Conservation (phyloP, 78 protist species). For the Dictyostelium brefeldianum region DNA sequence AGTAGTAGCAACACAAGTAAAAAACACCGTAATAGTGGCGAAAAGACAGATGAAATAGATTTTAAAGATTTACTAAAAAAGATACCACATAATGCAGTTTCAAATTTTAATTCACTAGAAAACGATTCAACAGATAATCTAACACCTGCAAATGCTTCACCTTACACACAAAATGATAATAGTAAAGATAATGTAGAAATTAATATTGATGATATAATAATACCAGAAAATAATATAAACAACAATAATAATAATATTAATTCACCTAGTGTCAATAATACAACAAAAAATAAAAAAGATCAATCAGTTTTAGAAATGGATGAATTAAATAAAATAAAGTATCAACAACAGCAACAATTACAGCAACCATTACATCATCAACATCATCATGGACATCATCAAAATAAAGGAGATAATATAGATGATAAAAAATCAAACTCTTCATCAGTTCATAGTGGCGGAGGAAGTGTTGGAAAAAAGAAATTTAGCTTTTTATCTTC, state of each 20-base stretch:
- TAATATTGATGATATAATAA: neutral
- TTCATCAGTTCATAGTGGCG: too few species aligned
- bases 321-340: neutral
- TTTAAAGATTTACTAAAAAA: slow-evolving; percentile 10
- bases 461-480: neutral
- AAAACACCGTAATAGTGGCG: neutral
- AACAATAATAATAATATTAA: neutral
- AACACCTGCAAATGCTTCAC: neutral
- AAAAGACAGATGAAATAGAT: neutral
- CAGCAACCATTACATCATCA: neutral
- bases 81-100: slow-evolving; percentile 15
- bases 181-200: neutral
- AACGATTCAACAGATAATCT: slow-evolving; percentile 8
- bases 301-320: neutral
- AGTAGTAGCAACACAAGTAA: too few species aligned
- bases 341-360: neutral
- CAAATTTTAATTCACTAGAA: slow-evolving; percentile 20
- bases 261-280: neutral
- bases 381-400: neutral
- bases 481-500: neutral
- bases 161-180: neutral
- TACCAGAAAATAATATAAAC: slow-evolving; percentile 6
- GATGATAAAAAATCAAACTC: neutral
- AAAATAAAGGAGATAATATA: neutral
- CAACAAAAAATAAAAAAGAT: neutral